phyloP scores from a whole-genome alignment of 805 yeast genomes.

The Wickerhamiella musiphila region DNA sequence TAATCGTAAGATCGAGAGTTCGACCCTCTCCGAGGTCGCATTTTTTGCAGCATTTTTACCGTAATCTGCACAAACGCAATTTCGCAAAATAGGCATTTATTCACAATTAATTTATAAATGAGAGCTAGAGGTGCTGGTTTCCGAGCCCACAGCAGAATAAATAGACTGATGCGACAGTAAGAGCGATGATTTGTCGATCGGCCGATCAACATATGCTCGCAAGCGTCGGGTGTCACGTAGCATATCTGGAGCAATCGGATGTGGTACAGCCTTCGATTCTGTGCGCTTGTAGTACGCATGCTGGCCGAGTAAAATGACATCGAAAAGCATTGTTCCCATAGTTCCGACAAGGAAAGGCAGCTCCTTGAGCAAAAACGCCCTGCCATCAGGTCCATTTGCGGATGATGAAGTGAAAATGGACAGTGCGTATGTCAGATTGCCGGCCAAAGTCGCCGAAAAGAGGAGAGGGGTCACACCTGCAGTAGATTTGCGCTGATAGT shows the following conservation, averaged over 20 bases:
- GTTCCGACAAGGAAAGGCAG: conserved; percentile 74
- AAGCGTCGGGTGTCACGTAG: background rate
- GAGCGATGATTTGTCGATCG: conserved; percentile 3
- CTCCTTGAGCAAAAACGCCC: conserved; percentile 43
- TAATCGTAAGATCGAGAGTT: conserved; percentile 14
- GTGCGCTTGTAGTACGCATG: conserved; percentile 7
- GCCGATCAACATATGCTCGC: conserved; percentile 1
- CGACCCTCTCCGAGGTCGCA: conserved; percentile 3
- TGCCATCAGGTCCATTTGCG: conserved; percentile 30
- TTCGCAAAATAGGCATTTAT: no score
- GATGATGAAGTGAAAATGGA: conserved; percentile 43
- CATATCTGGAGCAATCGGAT: background rate
- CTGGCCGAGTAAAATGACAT: conserved; percentile 30
- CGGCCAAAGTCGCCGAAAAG: conserved; percentile 61
- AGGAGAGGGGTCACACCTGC: conserved; percentile 70
- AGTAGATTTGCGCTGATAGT: conserved; percentile 62
- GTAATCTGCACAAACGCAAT: no score
- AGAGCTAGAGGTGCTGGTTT: no score
- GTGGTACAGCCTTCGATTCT: background rate
- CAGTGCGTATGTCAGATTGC: conserved; percentile 58
- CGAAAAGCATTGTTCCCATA: conserved; percentile 71
- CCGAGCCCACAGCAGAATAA: conserved; percentile 9
- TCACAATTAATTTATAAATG: no score
- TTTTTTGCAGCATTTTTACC: conserved; percentile 8
- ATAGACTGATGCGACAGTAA: conserved; percentile 5